A percentile compares a stretch with the other conserved stretches of the same genome.
These are phyloP conservation scores for Aegilops speltoides DNA, from an alignment of 176 grass and related monocot species.

Conservation along the genomic window DNA sequence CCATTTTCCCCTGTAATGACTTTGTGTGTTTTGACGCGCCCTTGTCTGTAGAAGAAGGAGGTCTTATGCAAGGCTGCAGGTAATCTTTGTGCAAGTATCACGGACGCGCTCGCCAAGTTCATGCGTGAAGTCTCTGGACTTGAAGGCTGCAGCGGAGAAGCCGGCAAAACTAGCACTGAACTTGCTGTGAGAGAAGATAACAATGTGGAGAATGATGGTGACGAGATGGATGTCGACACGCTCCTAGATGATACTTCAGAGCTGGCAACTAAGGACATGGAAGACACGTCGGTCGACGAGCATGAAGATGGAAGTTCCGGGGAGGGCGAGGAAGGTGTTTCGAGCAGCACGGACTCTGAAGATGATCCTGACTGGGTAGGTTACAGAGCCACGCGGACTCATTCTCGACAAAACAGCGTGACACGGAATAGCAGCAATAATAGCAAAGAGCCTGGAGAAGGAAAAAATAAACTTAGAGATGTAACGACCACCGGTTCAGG, in stretches of 20 bases:
- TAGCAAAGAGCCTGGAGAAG: not conserved
- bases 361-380: conserved; percentile 26
- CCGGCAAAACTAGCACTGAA: not conserved
- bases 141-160: conserved; percentile 18
- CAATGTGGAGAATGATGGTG: not conserved
- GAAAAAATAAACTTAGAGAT: not conserved
- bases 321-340: conserved; percentile 1
- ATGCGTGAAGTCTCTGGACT: conserved; percentile 27
- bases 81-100: conserved; percentile 35
- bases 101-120: conserved; percentile 21
- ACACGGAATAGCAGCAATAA: not conserved
- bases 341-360: not conserved
- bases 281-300: conserved; percentile 18
- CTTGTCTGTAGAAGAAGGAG: conserved; percentile 15
- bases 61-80: conserved; percentile 12
- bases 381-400: not conserved
- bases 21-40: not conserved
- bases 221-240: not conserved
- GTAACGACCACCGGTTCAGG: not conserved
- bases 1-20: not conserved
- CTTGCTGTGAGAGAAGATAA: not conserved
- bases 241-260: conserved; percentile 14
- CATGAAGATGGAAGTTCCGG: not conserved
- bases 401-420: conserved; percentile 2
- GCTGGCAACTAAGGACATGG: conserved; percentile 3